phyloP scores from a whole-genome alignment of 257 asterid genomes.

The Buddleja alternifolia region DNA sequence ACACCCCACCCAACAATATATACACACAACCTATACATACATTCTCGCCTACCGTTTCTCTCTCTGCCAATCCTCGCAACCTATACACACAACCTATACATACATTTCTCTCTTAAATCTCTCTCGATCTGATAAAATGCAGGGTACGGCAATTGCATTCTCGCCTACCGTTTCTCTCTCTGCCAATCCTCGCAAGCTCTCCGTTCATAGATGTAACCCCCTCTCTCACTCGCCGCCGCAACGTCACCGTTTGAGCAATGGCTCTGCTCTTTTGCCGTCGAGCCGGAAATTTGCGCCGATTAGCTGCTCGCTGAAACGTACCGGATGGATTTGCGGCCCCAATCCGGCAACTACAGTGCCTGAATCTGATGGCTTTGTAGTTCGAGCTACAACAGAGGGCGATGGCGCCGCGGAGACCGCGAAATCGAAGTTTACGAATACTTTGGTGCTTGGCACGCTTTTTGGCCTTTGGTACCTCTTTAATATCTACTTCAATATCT shows the following conservation, averaged over 20 bases:
- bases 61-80: conserved; percentile 45
- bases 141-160: conserved; percentile 70
- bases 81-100: too few species aligned
- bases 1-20: conserved; percentile 13
- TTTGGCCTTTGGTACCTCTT: conserved; percentile 94
- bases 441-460: conserved; percentile 76
- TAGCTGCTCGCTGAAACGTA: conserved; percentile 53
- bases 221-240: conserved; percentile 26
- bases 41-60: conserved; percentile 57
- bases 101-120: conserved; percentile 12
- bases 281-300: conserved; percentile 33
- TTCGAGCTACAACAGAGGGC: conserved; percentile 61
- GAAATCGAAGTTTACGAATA: conserved; percentile 51
- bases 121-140: conserved; percentile 56
- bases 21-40: conserved; percentile 13
- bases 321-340: conserved; percentile 65
- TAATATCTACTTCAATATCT: conserved; percentile 93
- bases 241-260: conserved; percentile 29
- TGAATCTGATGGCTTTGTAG: conserved; percentile 52
- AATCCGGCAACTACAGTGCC: conserved; percentile 36
- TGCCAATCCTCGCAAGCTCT: conserved; percentile 37
- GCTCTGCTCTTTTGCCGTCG: conserved; percentile 15
- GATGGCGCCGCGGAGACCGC: conserved; percentile 61
- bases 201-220: conserved; percentile 33
- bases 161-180: conserved; percentile 67